Evolutionary conservation across 495 filamentous ascomycete species (phyloP).

Genomic region (Lasiosphaeriaceae sp.): DNA sequence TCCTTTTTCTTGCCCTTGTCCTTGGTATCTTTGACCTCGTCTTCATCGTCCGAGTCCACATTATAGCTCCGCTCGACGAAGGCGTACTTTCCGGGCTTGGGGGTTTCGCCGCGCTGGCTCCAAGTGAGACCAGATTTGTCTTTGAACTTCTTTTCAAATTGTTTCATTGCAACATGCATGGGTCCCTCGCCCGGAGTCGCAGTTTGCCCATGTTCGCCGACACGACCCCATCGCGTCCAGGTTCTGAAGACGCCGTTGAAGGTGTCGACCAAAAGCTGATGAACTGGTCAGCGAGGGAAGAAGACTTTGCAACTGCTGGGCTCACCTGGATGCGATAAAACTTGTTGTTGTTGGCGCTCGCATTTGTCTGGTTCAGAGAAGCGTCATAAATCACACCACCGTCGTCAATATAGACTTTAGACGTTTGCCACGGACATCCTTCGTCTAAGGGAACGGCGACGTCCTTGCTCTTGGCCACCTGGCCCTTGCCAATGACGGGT

Average conservation of each 20-base stretch:
- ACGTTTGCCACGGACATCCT: slow-evolving; percentile 23
- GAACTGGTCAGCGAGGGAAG: slow-evolving; percentile 5
- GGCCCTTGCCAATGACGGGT: slow-evolving; percentile 32
- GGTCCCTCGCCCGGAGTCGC: slow-evolving; percentile 40
- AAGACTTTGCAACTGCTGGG: not conserved
- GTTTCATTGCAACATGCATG: slow-evolving; percentile 42
- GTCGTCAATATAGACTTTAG: slow-evolving; percentile 61
- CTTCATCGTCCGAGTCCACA: slow-evolving; percentile 60
- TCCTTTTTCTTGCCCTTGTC: slow-evolving; percentile 32
- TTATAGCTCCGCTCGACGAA: slow-evolving; percentile 70
- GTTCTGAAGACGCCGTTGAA: slow-evolving; percentile 36
- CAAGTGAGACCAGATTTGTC: slow-evolving; percentile 70
- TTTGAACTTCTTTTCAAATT: slow-evolving; percentile 74
- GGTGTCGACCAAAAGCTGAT: slow-evolving; percentile 37
- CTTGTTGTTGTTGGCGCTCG: slow-evolving; percentile 64
- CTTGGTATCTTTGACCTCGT: slow-evolving; percentile 38
- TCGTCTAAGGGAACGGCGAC: slow-evolving; percentile 48
- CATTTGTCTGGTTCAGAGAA: slow-evolving; percentile 57
- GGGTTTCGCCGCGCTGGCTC: slow-evolving; percentile 55
- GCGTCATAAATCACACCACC: slow-evolving; percentile 62
- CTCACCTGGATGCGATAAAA: slow-evolving; percentile 63
- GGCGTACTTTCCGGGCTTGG: slow-evolving; percentile 66
- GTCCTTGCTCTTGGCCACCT: slow-evolving; percentile 42
- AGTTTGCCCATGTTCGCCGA: slow-evolving; percentile 66
- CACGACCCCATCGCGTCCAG: slow-evolving; percentile 76